phyloP scores from a whole-genome alignment of 805 yeast genomes.

The Metschnikowia drakensbergensis region DNA sequence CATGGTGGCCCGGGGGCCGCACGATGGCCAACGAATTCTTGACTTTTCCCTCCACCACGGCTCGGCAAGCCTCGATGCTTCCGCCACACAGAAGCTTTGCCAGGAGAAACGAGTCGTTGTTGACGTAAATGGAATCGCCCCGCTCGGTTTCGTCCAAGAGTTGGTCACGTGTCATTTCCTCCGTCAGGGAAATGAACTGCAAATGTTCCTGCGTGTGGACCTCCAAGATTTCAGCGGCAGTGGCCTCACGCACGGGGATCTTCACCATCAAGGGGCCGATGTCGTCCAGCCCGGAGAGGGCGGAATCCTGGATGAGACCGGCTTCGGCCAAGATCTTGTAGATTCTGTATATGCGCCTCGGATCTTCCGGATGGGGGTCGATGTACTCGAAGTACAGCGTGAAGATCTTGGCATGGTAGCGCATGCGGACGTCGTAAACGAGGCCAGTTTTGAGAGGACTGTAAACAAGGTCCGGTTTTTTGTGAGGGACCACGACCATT shows the following conservation, averaged over 20 bases:
- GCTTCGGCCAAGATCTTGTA: slow-evolving; percentile 93
- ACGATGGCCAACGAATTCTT: slow-evolving; percentile 92
- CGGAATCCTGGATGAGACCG: slow-evolving; percentile 79
- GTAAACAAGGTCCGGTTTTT: slow-evolving; percentile 65
- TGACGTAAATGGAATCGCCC: slow-evolving; percentile 93
- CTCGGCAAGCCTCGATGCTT: slow-evolving; percentile 91
- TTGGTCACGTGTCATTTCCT: slow-evolving; percentile 70
- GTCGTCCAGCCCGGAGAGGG: slow-evolving; percentile 65
- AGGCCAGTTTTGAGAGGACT: slow-evolving; percentile 84
- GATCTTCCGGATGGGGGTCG: slow-evolving; percentile 99
- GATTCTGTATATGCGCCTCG: slow-evolving; percentile 89
- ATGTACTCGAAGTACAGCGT: slow-evolving; percentile 90
- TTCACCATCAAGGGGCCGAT: slow-evolving; percentile 86
- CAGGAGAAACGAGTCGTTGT: slow-evolving; percentile 80
- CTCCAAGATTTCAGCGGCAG: slow-evolving; percentile 74
- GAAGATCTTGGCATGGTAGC: slow-evolving; percentile 93
- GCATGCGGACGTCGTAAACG: slow-evolving; percentile 94
- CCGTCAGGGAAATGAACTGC: slow-evolving; percentile 69
- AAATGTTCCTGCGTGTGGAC: slow-evolving; percentile 85
- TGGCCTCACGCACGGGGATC: slow-evolving; percentile 87
- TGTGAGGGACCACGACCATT: slow-evolving; percentile 49
- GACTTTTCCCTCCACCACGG: slow-evolving; percentile 89
- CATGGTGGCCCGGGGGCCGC: slow-evolving; percentile 99
- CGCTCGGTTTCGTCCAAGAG: slow-evolving; percentile 78
- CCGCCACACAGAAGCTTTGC: slow-evolving; percentile 97